A percentile compares a stretch with the other conserved stretches of the same genome.
Evolutionary conservation across 2,329 filamentous ascomycete species (phyloP).

Genomic region (Akanthomyces dipterigenus): DNA sequence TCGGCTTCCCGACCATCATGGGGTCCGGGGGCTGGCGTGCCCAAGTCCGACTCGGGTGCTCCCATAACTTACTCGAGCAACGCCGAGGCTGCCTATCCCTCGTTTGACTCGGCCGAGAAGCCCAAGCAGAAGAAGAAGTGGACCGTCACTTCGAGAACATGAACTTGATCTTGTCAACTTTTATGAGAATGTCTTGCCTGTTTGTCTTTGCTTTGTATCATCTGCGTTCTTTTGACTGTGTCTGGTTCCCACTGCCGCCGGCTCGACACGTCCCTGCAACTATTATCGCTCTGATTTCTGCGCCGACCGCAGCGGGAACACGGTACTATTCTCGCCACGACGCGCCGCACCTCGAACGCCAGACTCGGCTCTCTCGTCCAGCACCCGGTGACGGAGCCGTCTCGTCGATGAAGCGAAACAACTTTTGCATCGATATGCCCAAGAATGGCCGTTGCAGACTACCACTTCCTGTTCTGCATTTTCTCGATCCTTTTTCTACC

Average conservation of each 20-base stretch:
- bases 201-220: not conserved
- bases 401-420: not conserved
- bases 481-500: not conserved
- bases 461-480: too few species aligned
- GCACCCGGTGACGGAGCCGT: not conserved
- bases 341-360: not conserved
- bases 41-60: constrained; percentile 1
- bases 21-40: constrained; percentile 25
- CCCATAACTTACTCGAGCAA: not conserved
- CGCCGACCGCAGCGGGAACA: not conserved
- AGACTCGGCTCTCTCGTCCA: not conserved
- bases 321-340: not conserved
- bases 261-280: not conserved
- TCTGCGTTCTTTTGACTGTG: not conserved
- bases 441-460: not conserved
- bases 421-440: not conserved
- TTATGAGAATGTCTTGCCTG: not conserved
- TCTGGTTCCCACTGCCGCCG: not conserved
- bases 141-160: constrained; percentile 38
- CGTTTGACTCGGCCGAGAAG: constrained; percentile 27
- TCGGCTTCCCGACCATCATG: constrained; percentile 30
- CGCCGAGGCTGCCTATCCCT: constrained; percentile 19
- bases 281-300: not conserved
- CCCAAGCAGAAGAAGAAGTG: constrained; percentile 42
- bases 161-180: constrained; percentile 10